Conservation (phyloP, 169 alveolate species). For the Amoebophrya sp. region DNA sequence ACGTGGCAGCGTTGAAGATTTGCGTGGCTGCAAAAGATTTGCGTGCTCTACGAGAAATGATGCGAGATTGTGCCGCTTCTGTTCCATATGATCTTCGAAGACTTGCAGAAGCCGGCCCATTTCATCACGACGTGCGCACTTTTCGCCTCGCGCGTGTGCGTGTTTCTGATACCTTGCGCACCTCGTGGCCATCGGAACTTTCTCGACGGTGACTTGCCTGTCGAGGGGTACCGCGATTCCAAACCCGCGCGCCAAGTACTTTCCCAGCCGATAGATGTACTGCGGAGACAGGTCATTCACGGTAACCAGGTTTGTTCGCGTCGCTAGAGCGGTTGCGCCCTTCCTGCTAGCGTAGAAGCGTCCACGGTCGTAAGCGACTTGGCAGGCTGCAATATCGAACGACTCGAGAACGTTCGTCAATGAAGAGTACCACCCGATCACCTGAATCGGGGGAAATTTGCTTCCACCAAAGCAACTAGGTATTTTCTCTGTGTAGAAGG, state of each 20-base stretch:
- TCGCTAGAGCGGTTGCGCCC: background rate
- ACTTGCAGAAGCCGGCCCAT: background rate
- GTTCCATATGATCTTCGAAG: background rate
- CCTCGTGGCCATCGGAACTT: background rate
- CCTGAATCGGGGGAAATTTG: background rate
- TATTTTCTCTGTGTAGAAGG: too few species aligned
- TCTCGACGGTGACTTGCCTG: background rate
- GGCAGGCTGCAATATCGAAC: background rate
- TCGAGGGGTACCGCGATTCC: background rate
- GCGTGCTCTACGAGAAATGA: too few species aligned
- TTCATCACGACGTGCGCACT: background rate
- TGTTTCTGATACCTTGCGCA: background rate
- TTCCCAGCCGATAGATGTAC: background rate
- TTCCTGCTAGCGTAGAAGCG: background rate
- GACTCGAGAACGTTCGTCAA: background rate
- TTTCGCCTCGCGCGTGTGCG: background rate
- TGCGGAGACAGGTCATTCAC: background rate
- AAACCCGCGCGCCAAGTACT: background rate
- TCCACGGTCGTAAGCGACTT: background rate
- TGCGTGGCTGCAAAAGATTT: background rate
- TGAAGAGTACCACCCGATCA: background rate
- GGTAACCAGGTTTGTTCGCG: background rate
- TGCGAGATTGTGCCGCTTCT: too few species aligned
- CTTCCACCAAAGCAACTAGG: too few species aligned
- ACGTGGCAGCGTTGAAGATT: background rate